These are phyloP conservation scores for Herpotrichia juniperi DNA, from an alignment of 2,329 filamentous ascomycete species.

Conservation along the genomic window DNA sequence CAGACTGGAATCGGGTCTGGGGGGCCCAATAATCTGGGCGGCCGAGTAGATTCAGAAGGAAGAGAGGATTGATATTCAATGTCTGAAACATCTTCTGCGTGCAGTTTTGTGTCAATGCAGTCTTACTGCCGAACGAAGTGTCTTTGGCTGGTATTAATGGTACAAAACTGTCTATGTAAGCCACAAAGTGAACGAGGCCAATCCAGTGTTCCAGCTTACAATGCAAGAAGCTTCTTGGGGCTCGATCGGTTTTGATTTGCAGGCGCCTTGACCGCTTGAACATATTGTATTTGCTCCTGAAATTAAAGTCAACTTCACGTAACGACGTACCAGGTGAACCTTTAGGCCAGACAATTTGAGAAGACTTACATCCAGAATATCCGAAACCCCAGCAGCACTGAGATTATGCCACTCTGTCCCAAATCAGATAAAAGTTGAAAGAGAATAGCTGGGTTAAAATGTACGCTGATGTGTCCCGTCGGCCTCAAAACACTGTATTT, in stretches of 20 bases:
- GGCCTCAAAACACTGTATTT: constrained; percentile 3
- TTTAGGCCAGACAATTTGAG: too few species aligned
- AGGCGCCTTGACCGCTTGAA: too few species aligned
- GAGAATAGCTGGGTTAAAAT: too few species aligned
- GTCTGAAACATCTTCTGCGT: constrained; percentile 8
- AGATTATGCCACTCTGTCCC: too few species aligned
- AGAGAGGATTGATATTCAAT: constrained; percentile 9
- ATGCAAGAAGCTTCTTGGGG: background rate
- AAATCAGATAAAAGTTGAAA: too few species aligned
- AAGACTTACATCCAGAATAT: too few species aligned
- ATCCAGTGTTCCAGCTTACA: background rate
- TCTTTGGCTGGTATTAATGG: background rate
- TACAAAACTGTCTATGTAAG: background rate
- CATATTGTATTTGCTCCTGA: too few species aligned
- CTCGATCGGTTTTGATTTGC: too few species aligned
- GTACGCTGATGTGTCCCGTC: too few species aligned
- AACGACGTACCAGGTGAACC: too few species aligned
- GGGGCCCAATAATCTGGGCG: constrained; percentile 19
- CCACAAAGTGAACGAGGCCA: background rate
- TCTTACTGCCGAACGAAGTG: background rate
- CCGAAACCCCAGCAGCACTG: too few species aligned
- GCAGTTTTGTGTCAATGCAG: constrained; percentile 5
- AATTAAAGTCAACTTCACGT: too few species aligned
- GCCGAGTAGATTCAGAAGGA: constrained; percentile 14
- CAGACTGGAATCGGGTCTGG: constrained; percentile 11